Percentiles rank a stretch among this genome's conserved stretches.
Evolutionary conservation across 2,329 filamentous ascomycete species (phyloP).

Genomic region (Ceratocystis harringtonii): DNA sequence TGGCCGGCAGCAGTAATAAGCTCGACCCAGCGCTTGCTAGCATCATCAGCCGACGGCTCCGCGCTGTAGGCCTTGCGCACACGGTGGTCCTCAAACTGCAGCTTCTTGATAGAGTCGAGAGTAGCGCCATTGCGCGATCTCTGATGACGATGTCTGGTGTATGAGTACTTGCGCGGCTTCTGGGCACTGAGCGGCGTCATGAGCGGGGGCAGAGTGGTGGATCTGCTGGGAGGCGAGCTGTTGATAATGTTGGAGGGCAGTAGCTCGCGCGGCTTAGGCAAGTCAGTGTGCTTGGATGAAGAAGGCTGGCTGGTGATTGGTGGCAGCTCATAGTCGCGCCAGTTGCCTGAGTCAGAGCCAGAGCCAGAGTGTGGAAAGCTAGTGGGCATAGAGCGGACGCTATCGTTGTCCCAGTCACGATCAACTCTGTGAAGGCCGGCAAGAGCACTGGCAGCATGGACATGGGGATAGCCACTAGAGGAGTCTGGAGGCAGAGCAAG

Average conservation of each 20-base stretch:
- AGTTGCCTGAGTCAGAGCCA: not conserved
- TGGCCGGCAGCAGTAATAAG: slow-evolving; percentile 70
- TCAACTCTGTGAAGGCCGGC: slow-evolving; percentile 11
- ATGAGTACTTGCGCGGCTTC: slow-evolving; percentile 70
- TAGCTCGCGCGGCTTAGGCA: slow-evolving; percentile 49
- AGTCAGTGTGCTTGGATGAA: slow-evolving; percentile 3
- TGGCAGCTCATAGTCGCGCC: slow-evolving; percentile 10
- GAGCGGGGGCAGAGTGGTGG: slow-evolving; percentile 73
- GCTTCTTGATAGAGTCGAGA: slow-evolving; percentile 8
- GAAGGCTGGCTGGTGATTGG: slow-evolving; percentile 9
- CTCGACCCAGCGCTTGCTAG: slow-evolving; percentile 90
- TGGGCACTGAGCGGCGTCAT: slow-evolving; percentile 57
- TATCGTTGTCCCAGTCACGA: slow-evolving; percentile 10
- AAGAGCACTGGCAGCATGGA: slow-evolving; percentile 8
- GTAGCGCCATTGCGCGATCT: slow-evolving; percentile 35
- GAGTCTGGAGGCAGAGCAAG: slow-evolving; percentile 18
- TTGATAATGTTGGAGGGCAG: slow-evolving; percentile 62
- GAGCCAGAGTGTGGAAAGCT: slow-evolving; percentile 7
- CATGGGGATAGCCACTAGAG: slow-evolving; percentile 10
- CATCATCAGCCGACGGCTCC: slow-evolving; percentile 60
- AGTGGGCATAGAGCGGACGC: slow-evolving; percentile 8
- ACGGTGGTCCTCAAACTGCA: slow-evolving; percentile 40
- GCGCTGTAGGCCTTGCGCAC: slow-evolving; percentile 73
- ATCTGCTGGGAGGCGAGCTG: slow-evolving; percentile 71
- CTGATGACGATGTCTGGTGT: slow-evolving; percentile 62